A percentile compares a stretch with the other conserved stretches of the same genome.
phyloP scores from a whole-genome alignment of 106 monocot genomes.

The Dendrobium catenatum region DNA sequence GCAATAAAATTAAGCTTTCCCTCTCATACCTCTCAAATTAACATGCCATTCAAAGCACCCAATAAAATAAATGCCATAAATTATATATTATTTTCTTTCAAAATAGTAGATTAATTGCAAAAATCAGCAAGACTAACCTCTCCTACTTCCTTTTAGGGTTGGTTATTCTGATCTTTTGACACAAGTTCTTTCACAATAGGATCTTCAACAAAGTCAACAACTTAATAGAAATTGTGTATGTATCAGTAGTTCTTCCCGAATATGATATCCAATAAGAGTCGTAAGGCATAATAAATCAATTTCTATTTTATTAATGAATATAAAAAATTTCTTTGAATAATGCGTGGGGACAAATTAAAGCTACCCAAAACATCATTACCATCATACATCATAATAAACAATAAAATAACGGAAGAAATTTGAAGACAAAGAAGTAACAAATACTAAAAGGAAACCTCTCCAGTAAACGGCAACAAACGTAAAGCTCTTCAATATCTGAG shows the following conservation, averaged over 20 bases:
- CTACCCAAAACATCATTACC: no score
- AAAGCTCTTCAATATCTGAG: slow-evolving; percentile 83
- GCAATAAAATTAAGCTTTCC: no score
- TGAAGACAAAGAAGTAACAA: neutral
- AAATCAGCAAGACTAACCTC: neutral
- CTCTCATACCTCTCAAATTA: no score
- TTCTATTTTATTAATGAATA: neutral
- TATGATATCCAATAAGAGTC: no score
- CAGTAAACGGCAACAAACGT: slow-evolving; percentile 68
- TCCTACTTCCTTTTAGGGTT: neutral
- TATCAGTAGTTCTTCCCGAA: neutral
- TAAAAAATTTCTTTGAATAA: neutral
- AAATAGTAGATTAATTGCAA: neutral
- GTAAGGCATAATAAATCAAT: neutral
- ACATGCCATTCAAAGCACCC: neutral
- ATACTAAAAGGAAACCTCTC: slow-evolving; percentile 39
- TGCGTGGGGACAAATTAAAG: neutral
- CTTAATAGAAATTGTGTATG: neutral
- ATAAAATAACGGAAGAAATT: neutral
- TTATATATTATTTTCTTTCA: neutral
- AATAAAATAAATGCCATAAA: neutral
- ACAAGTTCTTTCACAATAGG: neutral
- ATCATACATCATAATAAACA: neutral
- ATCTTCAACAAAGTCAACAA: neutral
- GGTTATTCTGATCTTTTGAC: neutral